Evolutionary conservation across 169 alveolate species (phyloP).

Genomic region (Eimeria necatrix): DNA sequence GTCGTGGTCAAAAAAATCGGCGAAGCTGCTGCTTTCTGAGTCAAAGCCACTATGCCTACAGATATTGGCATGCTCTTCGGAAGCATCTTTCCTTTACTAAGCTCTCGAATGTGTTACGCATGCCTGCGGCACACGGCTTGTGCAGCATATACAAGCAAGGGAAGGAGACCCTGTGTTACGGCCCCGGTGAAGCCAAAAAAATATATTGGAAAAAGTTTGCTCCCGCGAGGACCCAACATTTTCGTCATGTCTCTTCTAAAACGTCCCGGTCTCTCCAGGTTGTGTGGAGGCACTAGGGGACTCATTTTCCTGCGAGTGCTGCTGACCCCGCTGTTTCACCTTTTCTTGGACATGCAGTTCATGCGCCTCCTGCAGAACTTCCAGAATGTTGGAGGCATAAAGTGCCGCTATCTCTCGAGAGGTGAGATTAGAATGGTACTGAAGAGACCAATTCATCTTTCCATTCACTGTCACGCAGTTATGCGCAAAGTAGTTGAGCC

Average conservation of each 20-base stretch:
- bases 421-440: constrained; percentile 85
- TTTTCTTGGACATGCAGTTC: constrained; percentile 36
- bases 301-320: neutral
- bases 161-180: neutral
- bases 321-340: neutral
- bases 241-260: neutral
- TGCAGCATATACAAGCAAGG: neutral
- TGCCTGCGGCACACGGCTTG: neutral
- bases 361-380: constrained; percentile 35
- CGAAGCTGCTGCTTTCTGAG: neutral
- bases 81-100: neutral
- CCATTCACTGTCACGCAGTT: constrained; percentile 85
- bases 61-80: neutral
- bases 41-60: neutral
- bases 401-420: constrained; percentile 81
- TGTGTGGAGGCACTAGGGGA: neutral
- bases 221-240: neutral
- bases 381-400: constrained; percentile 82
- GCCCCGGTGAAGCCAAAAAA: neutral
- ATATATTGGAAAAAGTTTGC: neutral
- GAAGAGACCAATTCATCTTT: constrained; percentile 85
- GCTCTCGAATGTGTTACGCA: neutral
- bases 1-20: neutral
- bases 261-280: neutral
- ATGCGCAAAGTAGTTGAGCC: constrained; percentile 86